Base-by-base conservation (phyloP, 768 basidiomycete genomes). In the Piloderma croceum region DNA sequence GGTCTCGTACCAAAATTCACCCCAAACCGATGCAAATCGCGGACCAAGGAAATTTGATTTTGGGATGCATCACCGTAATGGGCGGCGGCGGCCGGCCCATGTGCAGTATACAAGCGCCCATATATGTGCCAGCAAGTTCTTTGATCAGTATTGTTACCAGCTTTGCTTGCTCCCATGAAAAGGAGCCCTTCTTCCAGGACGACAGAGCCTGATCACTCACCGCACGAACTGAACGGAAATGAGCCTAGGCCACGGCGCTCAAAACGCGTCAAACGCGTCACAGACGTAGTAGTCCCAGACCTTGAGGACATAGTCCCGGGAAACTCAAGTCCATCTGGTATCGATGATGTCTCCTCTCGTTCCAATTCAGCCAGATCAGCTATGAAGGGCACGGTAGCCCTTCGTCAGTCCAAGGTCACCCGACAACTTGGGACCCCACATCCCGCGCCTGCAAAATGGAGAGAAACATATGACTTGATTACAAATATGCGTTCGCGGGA, bases 401-500 rank as follows among this genome's bases (percentile, higher is more conserved):
- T 76, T 2, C 68, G 67, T 48, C 86, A 82, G 55, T 51, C 55
- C 3, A 86, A 80, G 52, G 54, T 65, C 1, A 71, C 82, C 15
- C 70, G 67, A 38, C 71, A 73, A 42, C 61, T 89, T 17, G 70
- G 60, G 3, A 65, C 59, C 0, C 80, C 88, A 0, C 85, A 90
- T 49, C 78, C 83, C 0, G 67, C 77, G 2, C 90, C 89, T 6
- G 56, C 59, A 23, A 56, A 61, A 27, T 92, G 90, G 89, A 61
- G 63, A 31, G 77, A 87, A 45, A 71, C 70, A 3, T 93, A 90
- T 51, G 72, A 73, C 21, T 62, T 71, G 1, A 90, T 92, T 34
- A 80, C 81, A 52, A 69, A 70, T 37, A 92, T 92, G 89, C 74
- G 89, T n/a, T 64, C 77, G 15, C 67, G 66, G 10, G 74, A 81